Conservation (phyloP, 169 alveolate species). For the Plasmodium vinckei region DNA sequence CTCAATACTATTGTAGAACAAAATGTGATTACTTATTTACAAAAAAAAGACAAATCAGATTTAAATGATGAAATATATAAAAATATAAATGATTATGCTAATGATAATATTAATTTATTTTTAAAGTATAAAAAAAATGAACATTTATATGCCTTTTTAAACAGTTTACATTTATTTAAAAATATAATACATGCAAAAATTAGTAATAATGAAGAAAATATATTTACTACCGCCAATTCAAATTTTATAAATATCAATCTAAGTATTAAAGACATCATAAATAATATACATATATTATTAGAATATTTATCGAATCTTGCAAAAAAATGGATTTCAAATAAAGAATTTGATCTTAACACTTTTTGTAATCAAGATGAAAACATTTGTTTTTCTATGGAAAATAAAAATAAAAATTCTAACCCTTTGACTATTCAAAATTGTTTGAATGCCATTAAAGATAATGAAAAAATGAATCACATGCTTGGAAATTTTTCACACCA, state of each 20-base stretch:
- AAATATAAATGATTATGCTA: constrained; percentile 24
- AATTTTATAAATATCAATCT: constrained; percentile 30
- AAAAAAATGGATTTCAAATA: constrained; percentile 21
- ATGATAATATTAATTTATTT: constrained; percentile 60
- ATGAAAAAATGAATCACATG: neutral
- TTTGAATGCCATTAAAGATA: neutral
- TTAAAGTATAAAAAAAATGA: constrained; percentile 68
- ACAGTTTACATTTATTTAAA: constrained; percentile 19
- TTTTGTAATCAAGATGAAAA: constrained; percentile 5
- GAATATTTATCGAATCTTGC: constrained; percentile 12
- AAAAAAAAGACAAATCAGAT: constrained; percentile 36
- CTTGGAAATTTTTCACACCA: neutral
- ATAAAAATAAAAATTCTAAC: neutral
- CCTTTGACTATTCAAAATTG: neutral
- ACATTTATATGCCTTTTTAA: constrained; percentile 48
- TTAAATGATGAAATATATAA: constrained; percentile 57
- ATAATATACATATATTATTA: constrained; percentile 26
- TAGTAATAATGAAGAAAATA: constrained; percentile 22
- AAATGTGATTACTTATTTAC: constrained; percentile 26
- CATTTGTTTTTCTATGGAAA: constrained; percentile 7
- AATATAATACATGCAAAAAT: constrained; percentile 1
- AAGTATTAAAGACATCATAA: constrained; percentile 36
- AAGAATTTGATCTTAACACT: constrained; percentile 29
- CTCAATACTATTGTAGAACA: neutral
- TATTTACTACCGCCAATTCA: constrained; percentile 10